Conservation (phyloP, 176 grass and related monocot species). For the Eragrostis curvula region DNA sequence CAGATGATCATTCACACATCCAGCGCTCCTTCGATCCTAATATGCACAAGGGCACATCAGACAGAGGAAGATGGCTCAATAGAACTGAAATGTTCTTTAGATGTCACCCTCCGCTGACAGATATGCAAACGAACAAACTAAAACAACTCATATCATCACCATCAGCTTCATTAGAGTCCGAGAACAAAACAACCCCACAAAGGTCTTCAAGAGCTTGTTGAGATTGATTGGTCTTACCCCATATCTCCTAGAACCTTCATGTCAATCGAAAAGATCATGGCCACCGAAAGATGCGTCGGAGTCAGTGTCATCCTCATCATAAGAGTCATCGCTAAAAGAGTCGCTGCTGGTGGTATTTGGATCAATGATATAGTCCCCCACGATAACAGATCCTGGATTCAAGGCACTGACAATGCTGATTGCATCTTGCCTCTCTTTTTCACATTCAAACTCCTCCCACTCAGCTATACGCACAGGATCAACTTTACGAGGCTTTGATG, state of each 20-base stretch:
- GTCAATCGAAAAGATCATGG: not conserved
- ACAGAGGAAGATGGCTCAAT: not conserved
- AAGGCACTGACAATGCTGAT: constrained; percentile 75
- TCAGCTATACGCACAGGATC: constrained; percentile 61
- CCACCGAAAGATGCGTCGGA: not conserved
- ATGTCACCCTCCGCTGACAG: not conserved
- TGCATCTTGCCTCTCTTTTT: constrained; percentile 78
- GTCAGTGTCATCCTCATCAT: not conserved
- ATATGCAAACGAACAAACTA: constrained; percentile 17
- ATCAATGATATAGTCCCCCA: constrained; percentile 83
- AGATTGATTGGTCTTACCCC: constrained; percentile 12
- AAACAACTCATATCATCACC: constrained; percentile 25
- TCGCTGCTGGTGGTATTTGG: constrained; percentile 44
- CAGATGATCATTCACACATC: constrained; percentile 26
- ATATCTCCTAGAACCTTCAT: constrained; percentile 24
- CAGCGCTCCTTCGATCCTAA: constrained; percentile 18
- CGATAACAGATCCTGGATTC: constrained; percentile 64
- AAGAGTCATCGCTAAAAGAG: constrained; percentile 3
- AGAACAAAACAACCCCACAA: not conserved
- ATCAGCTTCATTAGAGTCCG: constrained; percentile 9
- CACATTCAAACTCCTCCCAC: constrained; percentile 70
- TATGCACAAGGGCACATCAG: not conserved
- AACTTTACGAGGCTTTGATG: constrained; percentile 59
- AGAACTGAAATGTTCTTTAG: not conserved
- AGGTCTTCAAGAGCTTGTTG: not conserved